Conservation (phyloP, 495 filamentous ascomycete species). For the Tuber microsphaerosporum region DNA sequence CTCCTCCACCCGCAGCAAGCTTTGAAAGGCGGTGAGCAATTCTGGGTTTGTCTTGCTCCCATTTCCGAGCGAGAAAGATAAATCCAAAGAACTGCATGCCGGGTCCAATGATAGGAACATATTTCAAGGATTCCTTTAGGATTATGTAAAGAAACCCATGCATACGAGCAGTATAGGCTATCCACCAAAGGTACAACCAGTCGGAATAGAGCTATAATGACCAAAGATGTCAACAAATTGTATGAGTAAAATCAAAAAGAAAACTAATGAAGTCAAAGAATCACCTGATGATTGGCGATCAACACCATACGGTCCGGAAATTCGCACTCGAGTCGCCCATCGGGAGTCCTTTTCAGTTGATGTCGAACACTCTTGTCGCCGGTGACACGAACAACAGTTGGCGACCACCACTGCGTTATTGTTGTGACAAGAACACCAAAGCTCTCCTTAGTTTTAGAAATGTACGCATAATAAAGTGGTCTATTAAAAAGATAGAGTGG, state of each 20-base stretch:
- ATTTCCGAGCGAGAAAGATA: conserved; percentile 76
- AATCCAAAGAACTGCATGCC: conserved; percentile 80
- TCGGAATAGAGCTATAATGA: conserved; percentile 64
- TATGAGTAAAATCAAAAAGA: conserved; percentile 9
- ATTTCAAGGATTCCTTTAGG: conserved; percentile 72
- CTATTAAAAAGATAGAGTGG: conserved; percentile 64
- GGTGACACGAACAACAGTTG: conserved; percentile 66
- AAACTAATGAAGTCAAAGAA: neutral
- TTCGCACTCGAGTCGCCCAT: conserved; percentile 62
- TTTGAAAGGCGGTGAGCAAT: conserved; percentile 62
- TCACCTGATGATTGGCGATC: conserved; percentile 76
- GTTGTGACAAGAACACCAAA: conserved; percentile 68
- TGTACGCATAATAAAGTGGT: conserved; percentile 67
- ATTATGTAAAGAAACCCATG: conserved; percentile 83
- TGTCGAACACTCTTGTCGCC: conserved; percentile 66
- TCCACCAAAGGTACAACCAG: conserved; percentile 87
- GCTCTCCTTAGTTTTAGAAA: conserved; percentile 67
- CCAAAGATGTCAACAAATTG: conserved; percentile 14
- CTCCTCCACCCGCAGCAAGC: conserved; percentile 54
- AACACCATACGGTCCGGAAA: conserved; percentile 72
- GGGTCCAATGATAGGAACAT: conserved; percentile 61
- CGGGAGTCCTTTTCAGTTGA: conserved; percentile 56
- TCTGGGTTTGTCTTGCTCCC: conserved; percentile 67
- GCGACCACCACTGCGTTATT: conserved; percentile 76
- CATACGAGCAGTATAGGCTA: conserved; percentile 65